Conservation (phyloP, 2,329 filamentous ascomycete species). For the Colletotrichum godetiae region DNA sequence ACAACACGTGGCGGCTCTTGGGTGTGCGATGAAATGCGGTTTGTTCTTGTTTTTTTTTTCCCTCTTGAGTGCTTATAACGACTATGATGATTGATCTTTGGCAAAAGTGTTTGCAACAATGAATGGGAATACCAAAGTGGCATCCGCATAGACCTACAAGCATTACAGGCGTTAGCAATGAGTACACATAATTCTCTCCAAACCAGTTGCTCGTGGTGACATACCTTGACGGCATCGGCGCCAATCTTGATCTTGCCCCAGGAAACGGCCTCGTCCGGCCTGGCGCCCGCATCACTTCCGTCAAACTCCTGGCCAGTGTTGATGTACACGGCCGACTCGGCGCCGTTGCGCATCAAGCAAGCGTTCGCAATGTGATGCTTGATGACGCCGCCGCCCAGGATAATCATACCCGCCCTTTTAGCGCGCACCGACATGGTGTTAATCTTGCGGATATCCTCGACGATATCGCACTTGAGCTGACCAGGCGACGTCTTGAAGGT, state of each 20-base stretch:
- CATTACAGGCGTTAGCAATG: background rate
- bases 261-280: slow-evolving; percentile 95
- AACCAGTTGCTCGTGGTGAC: slow-evolving; percentile 37
- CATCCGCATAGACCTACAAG: slow-evolving; percentile 70
- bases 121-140: slow-evolving; percentile 73
- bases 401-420: slow-evolving; percentile 92
- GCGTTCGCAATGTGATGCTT: slow-evolving; percentile 99
- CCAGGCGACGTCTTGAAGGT: slow-evolving; percentile 89
- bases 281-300: slow-evolving; percentile 92
- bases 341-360: slow-evolving; percentile 96
- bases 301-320: slow-evolving; percentile 99
- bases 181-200: background rate
- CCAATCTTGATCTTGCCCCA: slow-evolving; percentile 98
- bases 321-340: slow-evolving; percentile 96
- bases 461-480: slow-evolving; percentile 88
- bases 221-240: slow-evolving; percentile 89
- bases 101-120: slow-evolving; percentile 77
- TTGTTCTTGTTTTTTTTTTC: slow-evolving; percentile 6
- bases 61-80: background rate
- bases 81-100: slow-evolving; percentile 53
- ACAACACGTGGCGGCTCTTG: background rate
- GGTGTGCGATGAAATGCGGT: background rate
- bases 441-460: slow-evolving; percentile 91
- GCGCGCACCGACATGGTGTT: slow-evolving; percentile 92
- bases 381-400: slow-evolving; percentile 92